Base-by-base conservation (phyloP, 306 rosid genomes). In the Prinsepia uniflora region DNA sequence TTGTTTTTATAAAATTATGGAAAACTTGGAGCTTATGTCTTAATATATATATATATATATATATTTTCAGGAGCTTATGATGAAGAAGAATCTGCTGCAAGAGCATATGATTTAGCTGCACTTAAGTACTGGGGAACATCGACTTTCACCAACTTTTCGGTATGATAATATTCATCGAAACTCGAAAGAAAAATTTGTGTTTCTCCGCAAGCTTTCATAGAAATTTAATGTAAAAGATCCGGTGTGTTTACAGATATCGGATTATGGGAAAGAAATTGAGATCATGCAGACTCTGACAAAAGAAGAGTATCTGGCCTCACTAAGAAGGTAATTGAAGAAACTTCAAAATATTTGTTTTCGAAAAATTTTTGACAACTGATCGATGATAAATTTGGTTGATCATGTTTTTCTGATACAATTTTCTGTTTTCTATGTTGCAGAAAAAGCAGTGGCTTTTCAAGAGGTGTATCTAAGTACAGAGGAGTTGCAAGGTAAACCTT, bases 41-140 rank as follows among this genome's bases (percentile, higher is more conserved):
- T 30, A 30, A 30, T 30, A 30, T 30, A 43, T 66, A 19, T 30
- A 44, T 5, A 43, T 55, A n/a, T n/a, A n/a, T n/a, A n/a, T n/a
- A n/a, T n/a, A n/a, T 58, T 64, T 19, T 2, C 70, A 92, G 98
- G 98, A 39, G 98, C 98, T 83, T 93, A 93, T 77, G 90, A 87
- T 76, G 94, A 90, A 80, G 97, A 93, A 84, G 90, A 93, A 78
- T 88, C 90, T 43, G 98, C 97, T 5, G 97, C 97, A 60, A 84
- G 97, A 70, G 98, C 97, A 50, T 93, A 93, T 80, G 98, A 93
- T 83, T 80, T 93, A 82, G 98, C 92, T 65, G 97, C 98, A 48
- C 74, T 88, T 44, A 93, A 90, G 83, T 90, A 93, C 39, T 90
- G 98, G 96, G 98, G 98, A 65, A 68, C 84, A 43, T 78, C 96